Percentiles rank a stretch among this genome's conserved stretches.
Evolutionary conservation across 106 monocot species (phyloP).

Genomic region (Gastrodia elata): DNA sequence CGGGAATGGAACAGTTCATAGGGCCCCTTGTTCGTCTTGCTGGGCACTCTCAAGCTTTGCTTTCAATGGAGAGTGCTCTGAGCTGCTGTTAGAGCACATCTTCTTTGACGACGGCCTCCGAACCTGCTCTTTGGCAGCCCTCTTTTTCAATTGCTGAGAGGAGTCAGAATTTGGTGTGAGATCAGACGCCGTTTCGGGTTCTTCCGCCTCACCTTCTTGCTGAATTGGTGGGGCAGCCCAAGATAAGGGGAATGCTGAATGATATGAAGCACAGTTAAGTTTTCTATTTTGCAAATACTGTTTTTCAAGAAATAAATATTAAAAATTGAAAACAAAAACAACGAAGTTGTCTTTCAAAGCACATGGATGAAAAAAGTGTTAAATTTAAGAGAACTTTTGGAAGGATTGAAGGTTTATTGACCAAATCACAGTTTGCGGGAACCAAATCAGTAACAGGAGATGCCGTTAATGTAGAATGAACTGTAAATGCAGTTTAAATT

Average conservation of each 20-base stretch:
- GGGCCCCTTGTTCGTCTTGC: not conserved
- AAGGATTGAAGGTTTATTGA: not conserved
- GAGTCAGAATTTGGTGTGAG: not conserved
- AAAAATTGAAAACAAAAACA: not conserved
- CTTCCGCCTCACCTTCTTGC: not conserved
- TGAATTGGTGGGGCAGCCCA: slow-evolving; percentile 7
- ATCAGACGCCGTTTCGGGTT: not conserved
- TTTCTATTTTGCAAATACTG: not conserved
- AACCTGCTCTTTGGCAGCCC: slow-evolving; percentile 2
- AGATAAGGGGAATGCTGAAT: not conserved
- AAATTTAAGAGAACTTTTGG: not conserved
- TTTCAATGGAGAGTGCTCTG: not conserved
- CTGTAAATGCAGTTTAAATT: not conserved
- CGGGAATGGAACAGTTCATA: not conserved
- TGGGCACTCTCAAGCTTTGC: not conserved
- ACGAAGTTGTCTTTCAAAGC: not conserved
- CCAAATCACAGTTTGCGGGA: not conserved
- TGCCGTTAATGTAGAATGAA: not conserved
- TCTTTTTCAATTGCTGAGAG: not conserved
- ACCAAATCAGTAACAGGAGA: not conserved
- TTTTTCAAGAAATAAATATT: not conserved
- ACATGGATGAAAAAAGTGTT: not conserved
- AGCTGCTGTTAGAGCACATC: not conserved
- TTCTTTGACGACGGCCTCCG: slow-evolving; percentile 9
- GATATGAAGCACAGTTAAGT: not conserved